phyloP scores from a whole-genome alignment of 495 filamentous ascomycete species.

The Penicillium subrubescens region DNA sequence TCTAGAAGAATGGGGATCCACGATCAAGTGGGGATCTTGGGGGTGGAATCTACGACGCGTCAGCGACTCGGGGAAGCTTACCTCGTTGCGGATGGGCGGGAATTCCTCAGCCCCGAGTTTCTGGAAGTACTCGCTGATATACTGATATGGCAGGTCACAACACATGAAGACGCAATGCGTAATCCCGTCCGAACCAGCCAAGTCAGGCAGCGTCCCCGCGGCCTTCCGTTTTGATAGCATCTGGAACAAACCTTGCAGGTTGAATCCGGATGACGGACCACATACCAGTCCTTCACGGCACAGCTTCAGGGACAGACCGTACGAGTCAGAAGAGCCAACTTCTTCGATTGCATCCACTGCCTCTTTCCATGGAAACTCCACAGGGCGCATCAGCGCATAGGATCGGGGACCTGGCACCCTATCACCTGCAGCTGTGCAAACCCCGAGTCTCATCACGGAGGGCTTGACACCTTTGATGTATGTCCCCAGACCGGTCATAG shows the following conservation, averaged over 20 bases:
- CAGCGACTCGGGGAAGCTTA: conserved; percentile 23
- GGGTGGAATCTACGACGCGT: neutral
- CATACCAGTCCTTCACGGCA: conserved; percentile 60
- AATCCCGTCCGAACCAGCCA: conserved; percentile 48
- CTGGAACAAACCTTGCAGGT: conserved; percentile 55
- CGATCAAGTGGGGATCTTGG: neutral
- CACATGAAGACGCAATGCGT: conserved; percentile 62
- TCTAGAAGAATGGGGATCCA: neutral
- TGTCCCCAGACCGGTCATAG: conserved; percentile 55
- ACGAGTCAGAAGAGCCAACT: conserved; percentile 56
- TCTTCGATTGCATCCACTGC: conserved; percentile 56
- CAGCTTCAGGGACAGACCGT: conserved; percentile 53
- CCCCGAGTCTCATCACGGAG: conserved; percentile 51
- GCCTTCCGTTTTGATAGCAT: conserved; percentile 52
- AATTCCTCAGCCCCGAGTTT: conserved; percentile 55
- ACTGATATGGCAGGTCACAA: conserved; percentile 66
- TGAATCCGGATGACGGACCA: conserved; percentile 62
- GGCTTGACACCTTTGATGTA: conserved; percentile 58
- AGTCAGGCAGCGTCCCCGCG: conserved; percentile 41
- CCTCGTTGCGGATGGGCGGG: conserved; percentile 59
- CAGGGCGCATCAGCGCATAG: conserved; percentile 51
- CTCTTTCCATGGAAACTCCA: conserved; percentile 60
- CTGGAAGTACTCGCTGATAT: conserved; percentile 60
- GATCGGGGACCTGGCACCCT: conserved; percentile 59
- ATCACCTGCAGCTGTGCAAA: conserved; percentile 58